phyloP scores from a whole-genome alignment of 768 basidiomycete species.

The Podaxis carcinomalis region DNA sequence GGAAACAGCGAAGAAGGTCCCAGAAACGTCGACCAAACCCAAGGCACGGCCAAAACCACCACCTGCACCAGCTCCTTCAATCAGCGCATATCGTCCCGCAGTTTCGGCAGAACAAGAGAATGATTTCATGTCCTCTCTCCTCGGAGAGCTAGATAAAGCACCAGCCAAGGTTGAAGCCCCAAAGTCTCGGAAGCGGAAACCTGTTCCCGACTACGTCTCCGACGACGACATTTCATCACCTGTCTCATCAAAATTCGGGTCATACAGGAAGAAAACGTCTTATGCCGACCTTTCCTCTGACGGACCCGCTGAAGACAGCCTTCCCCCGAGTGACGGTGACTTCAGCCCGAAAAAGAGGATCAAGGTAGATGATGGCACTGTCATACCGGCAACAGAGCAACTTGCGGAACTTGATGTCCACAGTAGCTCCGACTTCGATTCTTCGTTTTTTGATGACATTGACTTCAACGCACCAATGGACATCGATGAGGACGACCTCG shows the following conservation, averaged over 20 bases:
- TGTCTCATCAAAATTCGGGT: conserved; percentile 19
- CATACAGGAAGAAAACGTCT: conserved; percentile 29
- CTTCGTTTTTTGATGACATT: conserved; percentile 46
- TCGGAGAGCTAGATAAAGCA: conserved; percentile 65
- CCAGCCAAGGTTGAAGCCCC: conserved; percentile 31
- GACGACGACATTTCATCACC: conserved; percentile 34
- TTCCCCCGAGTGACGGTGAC: conserved; percentile 55
- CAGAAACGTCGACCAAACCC: conserved; percentile 29
- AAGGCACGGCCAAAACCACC: conserved; percentile 47
- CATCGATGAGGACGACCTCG: conserved; percentile 48
- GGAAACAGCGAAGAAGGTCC: conserved; percentile 34
- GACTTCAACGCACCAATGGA: conserved; percentile 62
- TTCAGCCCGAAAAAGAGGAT: conserved; percentile 72
- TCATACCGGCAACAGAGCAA: conserved; percentile 54
- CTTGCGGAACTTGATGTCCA: conserved; percentile 58
- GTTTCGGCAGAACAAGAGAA: conserved; percentile 77
- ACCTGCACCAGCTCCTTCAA: conserved; percentile 53
- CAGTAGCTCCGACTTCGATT: conserved; percentile 43
- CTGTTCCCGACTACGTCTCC: conserved; percentile 42
- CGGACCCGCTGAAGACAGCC: conserved; percentile 32
- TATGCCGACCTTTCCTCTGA: conserved; percentile 46
- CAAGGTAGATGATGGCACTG: conserved; percentile 36
- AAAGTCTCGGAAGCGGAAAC: conserved; percentile 62
- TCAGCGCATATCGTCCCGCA: conserved; percentile 76
- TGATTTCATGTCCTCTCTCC: conserved; percentile 82